Percentiles rank a stretch among this genome's conserved stretches.
Conservation (phyloP, 768 basidiomycete species). For the Cystobasidium tubakii region DNA sequence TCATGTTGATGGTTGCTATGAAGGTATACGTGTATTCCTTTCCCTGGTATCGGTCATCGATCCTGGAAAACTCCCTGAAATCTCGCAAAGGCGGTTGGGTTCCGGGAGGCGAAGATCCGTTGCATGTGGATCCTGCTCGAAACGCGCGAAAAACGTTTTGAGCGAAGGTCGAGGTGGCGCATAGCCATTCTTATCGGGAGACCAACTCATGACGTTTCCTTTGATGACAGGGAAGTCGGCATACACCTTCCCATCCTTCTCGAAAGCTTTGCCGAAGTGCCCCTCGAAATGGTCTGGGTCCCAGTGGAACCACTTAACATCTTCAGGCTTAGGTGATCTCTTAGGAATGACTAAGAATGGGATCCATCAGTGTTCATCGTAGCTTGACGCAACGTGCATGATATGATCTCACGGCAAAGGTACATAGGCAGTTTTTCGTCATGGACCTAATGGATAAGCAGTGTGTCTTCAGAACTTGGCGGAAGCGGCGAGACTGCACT, state of each 20-base stretch:
- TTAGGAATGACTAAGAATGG: slow-evolving; percentile 25
- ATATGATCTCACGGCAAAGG: slow-evolving; percentile 13
- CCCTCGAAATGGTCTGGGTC: slow-evolving; percentile 30
- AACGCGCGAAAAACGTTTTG: slow-evolving; percentile 30
- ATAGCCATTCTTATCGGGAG: slow-evolving; percentile 16
- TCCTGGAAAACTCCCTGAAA: slow-evolving; percentile 34
- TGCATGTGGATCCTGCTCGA: slow-evolving; percentile 33
- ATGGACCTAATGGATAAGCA: slow-evolving; percentile 32
- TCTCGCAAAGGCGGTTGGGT: slow-evolving; percentile 27
- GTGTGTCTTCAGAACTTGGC: no score
- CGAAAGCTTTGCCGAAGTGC: slow-evolving; percentile 2
- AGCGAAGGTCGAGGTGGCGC: slow-evolving; percentile 6
- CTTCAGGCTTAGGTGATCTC: slow-evolving; percentile 24
- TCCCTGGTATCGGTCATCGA: slow-evolving; percentile 33
- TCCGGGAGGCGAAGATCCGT: slow-evolving; percentile 14
- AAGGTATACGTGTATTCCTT: slow-evolving; percentile 29
- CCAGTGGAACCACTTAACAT: slow-evolving; percentile 38
- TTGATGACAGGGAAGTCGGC: slow-evolving; percentile 26
- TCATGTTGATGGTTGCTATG: slow-evolving; percentile 28
- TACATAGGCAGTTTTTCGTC: slow-evolving; percentile 26
- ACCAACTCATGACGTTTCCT: slow-evolving; percentile 23
- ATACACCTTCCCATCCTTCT: slow-evolving; percentile 32
- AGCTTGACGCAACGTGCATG: no score
- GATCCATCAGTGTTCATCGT: no score
- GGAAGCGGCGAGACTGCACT: no score